Percentiles rank a stretch among this genome's conserved stretches.
Evolutionary conservation across 257 asterid species (phyloP).

Genomic region (Nicotiana paniculata): DNA sequence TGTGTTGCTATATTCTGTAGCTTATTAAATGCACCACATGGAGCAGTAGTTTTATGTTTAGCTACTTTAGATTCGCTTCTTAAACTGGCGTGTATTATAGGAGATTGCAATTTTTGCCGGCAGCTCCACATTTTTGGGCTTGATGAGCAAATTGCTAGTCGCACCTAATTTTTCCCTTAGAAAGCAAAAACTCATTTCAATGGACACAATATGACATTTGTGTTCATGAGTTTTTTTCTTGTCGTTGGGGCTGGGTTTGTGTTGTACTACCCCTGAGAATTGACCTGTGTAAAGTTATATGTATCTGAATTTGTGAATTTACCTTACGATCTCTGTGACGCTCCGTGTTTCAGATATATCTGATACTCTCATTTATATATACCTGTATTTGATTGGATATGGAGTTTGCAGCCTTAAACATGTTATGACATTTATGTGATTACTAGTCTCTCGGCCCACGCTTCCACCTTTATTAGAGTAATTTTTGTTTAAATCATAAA

Average conservation of each 20-base stretch:
- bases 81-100: background rate
- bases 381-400: no score
- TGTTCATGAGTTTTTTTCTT: background rate
- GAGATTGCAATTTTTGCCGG: background rate
- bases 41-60: background rate
- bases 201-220: background rate
- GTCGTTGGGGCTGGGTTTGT: background rate
- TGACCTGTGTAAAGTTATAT: background rate
- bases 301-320: conserved; percentile 1
- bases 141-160: background rate
- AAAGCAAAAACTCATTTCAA: background rate
- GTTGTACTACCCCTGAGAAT: background rate
- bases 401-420: no score
- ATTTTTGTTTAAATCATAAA: no score
- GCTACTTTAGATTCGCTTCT: background rate
- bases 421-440: no score
- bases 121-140: background rate
- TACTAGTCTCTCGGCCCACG: no score
- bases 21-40: conserved; percentile 8
- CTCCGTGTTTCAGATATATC: background rate
- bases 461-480: no score
- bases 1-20: background rate
- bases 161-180: background rate
- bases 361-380: background rate
- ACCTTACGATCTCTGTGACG: background rate